These are phyloP conservation scores for Helianthus annuus DNA, from an alignment of 129 eudicot genomes.

Conservation along the genomic window HanXRQr2.0-SUNRISE NC_035438.2:38165277-38165776, in stretches of 20 bases:
- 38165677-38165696: slow-evolving; percentile 51
- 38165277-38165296: slow-evolving; percentile 44
- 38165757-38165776: neutral
- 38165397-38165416: slow-evolving; percentile 58
- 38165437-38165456: slow-evolving; percentile 39
- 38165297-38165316: slow-evolving; percentile 53
- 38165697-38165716: slow-evolving; percentile 41
- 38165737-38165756: neutral
- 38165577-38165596: slow-evolving; percentile 48
- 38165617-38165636: slow-evolving; percentile 55
- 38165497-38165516: slow-evolving; percentile 60
- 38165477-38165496: slow-evolving; percentile 56
- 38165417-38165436: slow-evolving; percentile 49
- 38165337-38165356: slow-evolving; percentile 46
- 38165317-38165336: slow-evolving; percentile 43
- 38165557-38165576: slow-evolving; percentile 44
- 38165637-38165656: slow-evolving; percentile 56
- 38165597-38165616: slow-evolving; percentile 63
- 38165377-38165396: slow-evolving; percentile 59
- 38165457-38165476: slow-evolving; percentile 64
- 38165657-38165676: slow-evolving; percentile 60
- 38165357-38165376: slow-evolving; percentile 59
- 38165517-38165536: slow-evolving; percentile 49
- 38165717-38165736: neutral
- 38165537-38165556: slow-evolving; percentile 46